Evolutionary conservation across 495 filamentous ascomycete species (phyloP).

Genomic region (Penicillium dipodomyicola): DNA sequence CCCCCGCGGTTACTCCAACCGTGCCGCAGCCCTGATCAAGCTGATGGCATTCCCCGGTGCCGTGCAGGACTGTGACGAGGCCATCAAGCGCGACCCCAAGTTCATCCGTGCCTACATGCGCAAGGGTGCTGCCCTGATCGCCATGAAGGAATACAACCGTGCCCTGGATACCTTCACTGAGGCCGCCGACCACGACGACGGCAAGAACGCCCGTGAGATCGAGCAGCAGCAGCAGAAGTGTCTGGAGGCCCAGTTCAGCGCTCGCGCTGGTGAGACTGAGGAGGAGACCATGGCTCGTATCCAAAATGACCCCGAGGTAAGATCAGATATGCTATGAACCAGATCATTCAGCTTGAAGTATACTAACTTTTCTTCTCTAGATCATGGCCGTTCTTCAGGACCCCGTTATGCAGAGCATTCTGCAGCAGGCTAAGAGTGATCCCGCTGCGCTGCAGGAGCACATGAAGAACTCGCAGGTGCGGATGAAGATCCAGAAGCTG

Average conservation of each 20-base stretch:
- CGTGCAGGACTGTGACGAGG: slow-evolving; percentile 87
- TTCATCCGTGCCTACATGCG: slow-evolving; percentile 95
- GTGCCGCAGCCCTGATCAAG: slow-evolving; percentile 94
- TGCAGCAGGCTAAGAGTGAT: slow-evolving; percentile 92
- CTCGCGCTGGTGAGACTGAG: slow-evolving; percentile 91
- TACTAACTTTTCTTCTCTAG: slow-evolving; percentile 47
- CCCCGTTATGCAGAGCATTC: slow-evolving; percentile 95
- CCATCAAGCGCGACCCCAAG: slow-evolving; percentile 83
- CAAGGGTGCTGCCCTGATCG: slow-evolving; percentile 88
- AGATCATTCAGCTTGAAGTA: not conserved
- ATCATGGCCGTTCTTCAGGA: slow-evolving; percentile 90
- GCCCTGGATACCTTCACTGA: slow-evolving; percentile 86
- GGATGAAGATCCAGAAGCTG: slow-evolving; percentile 85
- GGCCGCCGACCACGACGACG: slow-evolving; percentile 73
- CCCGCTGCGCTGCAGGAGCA: slow-evolving; percentile 91
- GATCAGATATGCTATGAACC: slow-evolving; percentile 21
- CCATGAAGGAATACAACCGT: slow-evolving; percentile 96
- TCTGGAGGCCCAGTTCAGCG: slow-evolving; percentile 82
- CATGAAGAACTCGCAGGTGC: slow-evolving; percentile 86
- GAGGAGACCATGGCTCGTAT: slow-evolving; percentile 92
- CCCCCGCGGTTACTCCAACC: slow-evolving; percentile 93
- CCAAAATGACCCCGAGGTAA: slow-evolving; percentile 87
- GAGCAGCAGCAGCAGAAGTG: slow-evolving; percentile 94
- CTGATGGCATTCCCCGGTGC: slow-evolving; percentile 92
- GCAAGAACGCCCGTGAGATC: slow-evolving; percentile 82